Evolutionary conservation across 2,329 filamentous ascomycete genomes (phyloP).

Genomic region (Fusarium anthophilum): DNA sequence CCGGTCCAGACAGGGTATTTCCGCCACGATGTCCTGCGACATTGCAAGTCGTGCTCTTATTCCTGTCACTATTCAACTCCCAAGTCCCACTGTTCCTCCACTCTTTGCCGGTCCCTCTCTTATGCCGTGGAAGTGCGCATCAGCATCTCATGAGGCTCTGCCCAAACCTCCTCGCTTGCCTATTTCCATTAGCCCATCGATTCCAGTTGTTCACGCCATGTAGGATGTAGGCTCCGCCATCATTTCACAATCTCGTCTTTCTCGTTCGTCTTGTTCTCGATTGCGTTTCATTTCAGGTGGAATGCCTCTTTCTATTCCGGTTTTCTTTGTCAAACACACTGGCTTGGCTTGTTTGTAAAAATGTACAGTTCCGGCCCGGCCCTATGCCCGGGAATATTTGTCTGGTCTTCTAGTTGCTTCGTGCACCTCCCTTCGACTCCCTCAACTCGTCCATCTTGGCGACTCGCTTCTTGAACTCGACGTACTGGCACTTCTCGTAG

Average conservation of each 20-base stretch:
- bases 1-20: constrained; percentile 34
- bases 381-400: constrained; percentile 15
- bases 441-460: constrained; percentile 98
- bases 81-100: constrained; percentile 32
- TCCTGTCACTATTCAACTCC: constrained; percentile 18
- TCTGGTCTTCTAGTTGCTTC: constrained; percentile 76
- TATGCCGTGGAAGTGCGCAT: constrained; percentile 29
- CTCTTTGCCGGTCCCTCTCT: constrained; percentile 34
- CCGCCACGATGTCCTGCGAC: constrained; percentile 34
- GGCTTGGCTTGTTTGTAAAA: constrained; percentile 42
- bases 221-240: constrained; percentile 25
- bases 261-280: constrained; percentile 4
- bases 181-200: constrained; percentile 41
- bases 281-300: constrained; percentile 28
- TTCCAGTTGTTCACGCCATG: constrained; percentile 34
- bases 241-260: constrained; percentile 15
- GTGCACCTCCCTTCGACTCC: constrained; percentile 81
- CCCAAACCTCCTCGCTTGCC: constrained; percentile 23
- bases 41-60: constrained; percentile 16
- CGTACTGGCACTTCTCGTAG: constrained; percentile 99
- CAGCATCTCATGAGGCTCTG: constrained; percentile 39
- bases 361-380: constrained; percentile 45
- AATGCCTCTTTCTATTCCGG: constrained; percentile 42
- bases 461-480: constrained; percentile 97
- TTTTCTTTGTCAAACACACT: constrained; percentile 35